Base-by-base conservation (phyloP, 495 filamentous ascomycete species). In the Aspergillus incahuasiensis region DNA sequence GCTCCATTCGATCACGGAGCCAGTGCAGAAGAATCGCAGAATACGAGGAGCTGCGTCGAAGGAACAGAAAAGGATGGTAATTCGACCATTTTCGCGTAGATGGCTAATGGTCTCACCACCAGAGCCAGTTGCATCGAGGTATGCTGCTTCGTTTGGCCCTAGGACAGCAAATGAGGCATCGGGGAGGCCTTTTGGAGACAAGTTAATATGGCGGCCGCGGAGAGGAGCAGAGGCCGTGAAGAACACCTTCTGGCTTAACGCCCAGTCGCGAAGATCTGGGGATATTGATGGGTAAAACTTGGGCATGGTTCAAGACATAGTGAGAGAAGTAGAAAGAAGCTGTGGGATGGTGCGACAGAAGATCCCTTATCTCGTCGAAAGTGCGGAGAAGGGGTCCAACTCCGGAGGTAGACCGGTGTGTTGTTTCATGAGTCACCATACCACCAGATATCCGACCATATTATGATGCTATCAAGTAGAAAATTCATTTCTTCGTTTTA, bases 31-130 rank as follows among this genome's bases (percentile, higher is more conserved):
- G n/a, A 90, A 68, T 2, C 88, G 67, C 54, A 90, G 56, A 58
- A 92, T 91, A 54, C 81, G 76, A 3, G 88, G 88, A 1, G 74
- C 65, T 0, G 71, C 68, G 9, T 81, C 80, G 63, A 91, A 92
- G 5, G 81, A 80, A 59, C 80, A 86, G 70, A 90, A 89, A 73
- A 88, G 79, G 55, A 89, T 64, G 0, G 88, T 89, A 22, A 88
- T 77, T 12, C 88, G 77, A 18, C 85, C 86, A 63, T 91, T 91
- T 59, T 92, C 88, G 55, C 88, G 83, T 5, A 89, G 62, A 60
- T 91, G 88, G 3, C 77, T 70, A 43, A 92, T 83, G 0, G 87
- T 92, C 66, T 92, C 88, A 51, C 67, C 75, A 3, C 88, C 88
- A 22, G 81, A 85, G 6, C 88, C 88, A 0, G 83, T 88, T 43